Percentiles rank a stretch among this genome's conserved stretches.
Evolutionary conservation across 495 filamentous ascomycete genomes (phyloP).

Genomic region (Neurospora sp.): DNA sequence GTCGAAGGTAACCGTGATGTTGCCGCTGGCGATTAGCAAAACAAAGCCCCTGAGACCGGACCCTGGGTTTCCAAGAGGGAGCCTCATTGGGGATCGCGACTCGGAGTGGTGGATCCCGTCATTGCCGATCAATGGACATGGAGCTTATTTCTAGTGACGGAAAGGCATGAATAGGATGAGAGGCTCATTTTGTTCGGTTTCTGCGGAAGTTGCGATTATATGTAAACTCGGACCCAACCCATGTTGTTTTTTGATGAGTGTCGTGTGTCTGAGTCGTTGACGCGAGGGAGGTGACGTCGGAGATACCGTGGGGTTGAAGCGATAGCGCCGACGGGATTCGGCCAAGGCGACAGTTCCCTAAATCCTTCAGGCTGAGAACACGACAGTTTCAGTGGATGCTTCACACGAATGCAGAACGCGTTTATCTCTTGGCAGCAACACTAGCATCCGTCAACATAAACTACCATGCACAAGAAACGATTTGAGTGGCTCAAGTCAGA

Average conservation of each 20-base stretch:
- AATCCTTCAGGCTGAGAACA: neutral
- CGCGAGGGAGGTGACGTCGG: neutral
- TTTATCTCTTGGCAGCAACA: neutral
- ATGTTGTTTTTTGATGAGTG: neutral
- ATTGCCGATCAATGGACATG: neutral
- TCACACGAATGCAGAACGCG: neutral
- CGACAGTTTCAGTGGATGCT: neutral
- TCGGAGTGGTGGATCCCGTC: neutral
- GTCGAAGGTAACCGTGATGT: neutral
- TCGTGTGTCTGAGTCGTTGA: neutral
- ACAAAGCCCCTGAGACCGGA: neutral
- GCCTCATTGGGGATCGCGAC: neutral
- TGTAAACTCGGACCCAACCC: neutral
- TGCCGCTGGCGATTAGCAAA: neutral
- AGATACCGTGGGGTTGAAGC: neutral
- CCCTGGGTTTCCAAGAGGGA: neutral
- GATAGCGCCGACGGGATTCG: neutral
- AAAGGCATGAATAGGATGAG: neutral
- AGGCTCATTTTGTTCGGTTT: neutral
- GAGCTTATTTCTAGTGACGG: neutral
- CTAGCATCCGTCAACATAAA: neutral
- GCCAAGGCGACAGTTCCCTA: neutral
- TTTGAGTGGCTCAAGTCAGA: neutral
- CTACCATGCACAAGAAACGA: neutral
- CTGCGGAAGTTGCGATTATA: neutral